These are phyloP conservation scores for Spergularia marina DNA, from an alignment of 148 eudicot genomes.

Conservation along the genomic window DNA sequence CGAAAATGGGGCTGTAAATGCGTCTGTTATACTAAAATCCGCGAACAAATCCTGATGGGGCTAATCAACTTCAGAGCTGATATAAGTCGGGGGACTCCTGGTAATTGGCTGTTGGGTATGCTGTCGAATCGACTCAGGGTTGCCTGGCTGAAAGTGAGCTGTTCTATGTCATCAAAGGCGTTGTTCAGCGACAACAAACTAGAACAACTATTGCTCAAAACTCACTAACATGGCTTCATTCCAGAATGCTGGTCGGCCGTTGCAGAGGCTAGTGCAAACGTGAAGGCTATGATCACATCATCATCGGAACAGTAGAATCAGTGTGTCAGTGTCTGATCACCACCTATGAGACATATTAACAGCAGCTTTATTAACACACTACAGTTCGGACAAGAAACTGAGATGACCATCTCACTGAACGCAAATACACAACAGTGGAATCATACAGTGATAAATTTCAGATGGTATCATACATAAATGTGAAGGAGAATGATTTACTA, in stretches of 20 bases:
- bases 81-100: not conserved
- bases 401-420: not conserved
- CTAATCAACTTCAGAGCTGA: conserved; percentile 15
- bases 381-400: not conserved
- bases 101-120: not conserved
- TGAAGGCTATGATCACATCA: not conserved
- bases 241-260: conserved; percentile 3
- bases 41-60: not conserved
- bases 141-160: not conserved
- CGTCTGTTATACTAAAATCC: not conserved
- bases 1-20: not conserved
- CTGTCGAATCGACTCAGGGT: not conserved
- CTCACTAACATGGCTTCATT: conserved; percentile 5
- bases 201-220: not conserved
- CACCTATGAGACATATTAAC: conserved; percentile 12
- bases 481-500: not conserved
- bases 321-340: conserved; percentile 4
- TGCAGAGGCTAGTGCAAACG: not conserved
- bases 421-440: not conserved
- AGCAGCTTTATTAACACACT: not conserved
- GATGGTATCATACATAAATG: not conserved
- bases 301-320: not conserved
- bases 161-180: too few species aligned
- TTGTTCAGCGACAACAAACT: too few species aligned
- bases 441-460: not conserved